Conservation (phyloP, 345 rosid genomes). For the Aethionema arabicum region DNA sequence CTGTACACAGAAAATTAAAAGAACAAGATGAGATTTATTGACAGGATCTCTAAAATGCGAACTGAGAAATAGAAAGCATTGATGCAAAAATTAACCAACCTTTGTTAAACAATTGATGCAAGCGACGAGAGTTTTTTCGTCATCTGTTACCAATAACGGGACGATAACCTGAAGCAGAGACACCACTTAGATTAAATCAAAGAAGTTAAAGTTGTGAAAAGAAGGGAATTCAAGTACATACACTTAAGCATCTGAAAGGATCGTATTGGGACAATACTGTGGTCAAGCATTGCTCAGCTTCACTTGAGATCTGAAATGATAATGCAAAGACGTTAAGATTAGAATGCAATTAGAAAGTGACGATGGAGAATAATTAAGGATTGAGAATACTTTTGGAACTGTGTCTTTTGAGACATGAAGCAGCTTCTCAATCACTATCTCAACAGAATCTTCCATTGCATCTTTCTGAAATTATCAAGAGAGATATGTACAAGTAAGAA, state of each 20-base stretch:
- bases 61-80: too few relatives aligned
- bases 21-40: constrained; percentile 3
- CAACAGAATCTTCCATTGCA: constrained; percentile 87
- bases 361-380: constrained; percentile 17
- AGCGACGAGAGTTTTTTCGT: constrained; percentile 86
- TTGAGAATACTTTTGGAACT: constrained; percentile 57
- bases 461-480: constrained; percentile 58
- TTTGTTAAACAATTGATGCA: constrained; percentile 93
- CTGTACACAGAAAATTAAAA: constrained; percentile 41
- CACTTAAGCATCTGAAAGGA: constrained; percentile 97
- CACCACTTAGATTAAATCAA: constrained; percentile 18
- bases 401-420: constrained; percentile 79
- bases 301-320: constrained; percentile 65
- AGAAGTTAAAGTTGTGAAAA: constrained; percentile 20
- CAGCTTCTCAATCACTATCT: constrained; percentile 88
- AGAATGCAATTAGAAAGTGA: background rate
- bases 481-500: constrained; percentile 28
- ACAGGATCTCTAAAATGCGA: background rate
- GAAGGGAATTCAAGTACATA: constrained; percentile 37
- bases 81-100: constrained; percentile 43
- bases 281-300: constrained; percentile 90
- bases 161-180: constrained; percentile 64
- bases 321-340: constrained; percentile 18
- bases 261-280: constrained; percentile 75
- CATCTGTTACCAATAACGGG: constrained; percentile 87